Evolutionary conservation across 345 rosid genomes (phyloP), one percentile per base, ranked within the genome.

Genomic region (Euphorbia peplus): DNA sequence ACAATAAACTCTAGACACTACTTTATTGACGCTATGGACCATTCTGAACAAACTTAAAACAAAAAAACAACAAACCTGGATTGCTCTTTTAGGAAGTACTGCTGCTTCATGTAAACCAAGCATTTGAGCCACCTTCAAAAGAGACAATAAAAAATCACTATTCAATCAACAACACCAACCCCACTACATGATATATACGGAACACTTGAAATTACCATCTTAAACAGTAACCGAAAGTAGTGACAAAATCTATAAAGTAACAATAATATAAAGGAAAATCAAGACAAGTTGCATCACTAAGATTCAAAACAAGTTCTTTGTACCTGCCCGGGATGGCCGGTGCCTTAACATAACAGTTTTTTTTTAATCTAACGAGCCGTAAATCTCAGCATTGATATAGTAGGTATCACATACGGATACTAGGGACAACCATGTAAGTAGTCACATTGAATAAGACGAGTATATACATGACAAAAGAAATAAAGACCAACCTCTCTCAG

Each of bases 31-130:
- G n/a, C n/a, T 1, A 14, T 37, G 4, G 35, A 24, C 66, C 14
- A 58, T 57, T 13, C 15, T 52, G 57, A 48, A 32, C 47, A 61
- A 57, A 14, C 51, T 41, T 19, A 25, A 25, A 39, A 41, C n/a
- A 46, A 19, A 59, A 60, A 25, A 42, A 70, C 51, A 29, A 53
- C 73, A 60, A 63, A 93, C 98, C 97, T 93, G 98, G 68, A 93
- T 89, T 63, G 98, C 98, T 82, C 97, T 84, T 75, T 91, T 91
- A 19, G 98, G 96, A 73, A 86, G 82, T 79, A 58, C 48, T 30
- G 95, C 87, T 63, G 89, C 95, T 78, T 89, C 92, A 69, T 75
- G 70, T 78, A 93, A 70, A 57, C 98, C 90, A 69, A 93, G 95
- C 86, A 89, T 42, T 68, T 51, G 75, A 14, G 98, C 98, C 55